These are phyloP conservation scores for Fagopyrum esculentum DNA, from an alignment of 148 eudicot species.

Conservation along the genomic window DNA sequence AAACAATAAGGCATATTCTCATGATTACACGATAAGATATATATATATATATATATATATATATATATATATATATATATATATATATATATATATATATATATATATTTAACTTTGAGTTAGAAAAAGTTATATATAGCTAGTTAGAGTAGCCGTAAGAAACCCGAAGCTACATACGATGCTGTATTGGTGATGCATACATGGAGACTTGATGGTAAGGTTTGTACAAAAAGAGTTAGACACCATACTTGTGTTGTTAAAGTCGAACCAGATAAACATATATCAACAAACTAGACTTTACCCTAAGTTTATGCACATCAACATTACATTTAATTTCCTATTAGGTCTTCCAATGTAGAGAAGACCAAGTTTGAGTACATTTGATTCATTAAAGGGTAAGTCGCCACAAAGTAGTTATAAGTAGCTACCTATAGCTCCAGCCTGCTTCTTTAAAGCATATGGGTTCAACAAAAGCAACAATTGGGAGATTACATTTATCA, in stretches of 20 bases:
- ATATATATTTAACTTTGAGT: no score
- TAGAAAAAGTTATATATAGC: no score
- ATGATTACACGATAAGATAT: no score
- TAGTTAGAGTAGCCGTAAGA: no score
- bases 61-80: no score
- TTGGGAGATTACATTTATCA: not conserved
- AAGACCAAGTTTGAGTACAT: not conserved
- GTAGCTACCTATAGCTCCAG: not conserved
- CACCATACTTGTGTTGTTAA: slow-evolving; percentile 1
- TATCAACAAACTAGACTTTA: not conserved
- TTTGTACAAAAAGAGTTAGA: not conserved
- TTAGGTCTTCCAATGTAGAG: not conserved
- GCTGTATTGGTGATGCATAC: not conserved
- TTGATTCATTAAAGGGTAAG: not conserved
- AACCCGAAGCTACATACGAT: no score
- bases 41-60: no score
- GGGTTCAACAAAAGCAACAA: not conserved
- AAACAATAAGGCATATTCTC: no score
- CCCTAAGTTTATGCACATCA: not conserved
- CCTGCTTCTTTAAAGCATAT: not conserved
- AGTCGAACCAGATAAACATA: not conserved
- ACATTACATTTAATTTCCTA: not conserved
- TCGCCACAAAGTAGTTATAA: not conserved
- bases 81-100: no score
- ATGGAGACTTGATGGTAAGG: not conserved